phyloP scores from a whole-genome alignment of 371 early-diverging fungal genomes.

The Smittium culicis region DNA sequence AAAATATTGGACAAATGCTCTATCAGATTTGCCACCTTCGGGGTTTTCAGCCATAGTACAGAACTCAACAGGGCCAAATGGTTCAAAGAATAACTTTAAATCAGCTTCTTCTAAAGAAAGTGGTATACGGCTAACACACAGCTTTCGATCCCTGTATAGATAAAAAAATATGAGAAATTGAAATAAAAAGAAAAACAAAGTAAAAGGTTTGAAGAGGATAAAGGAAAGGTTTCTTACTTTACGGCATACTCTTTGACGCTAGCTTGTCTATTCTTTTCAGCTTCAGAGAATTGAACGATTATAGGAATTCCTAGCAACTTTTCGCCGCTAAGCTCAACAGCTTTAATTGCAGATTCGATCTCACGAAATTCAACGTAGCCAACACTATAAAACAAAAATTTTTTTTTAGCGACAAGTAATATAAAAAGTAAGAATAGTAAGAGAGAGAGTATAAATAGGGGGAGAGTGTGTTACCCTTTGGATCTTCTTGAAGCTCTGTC shows the following conservation, averaged over 20 bases:
- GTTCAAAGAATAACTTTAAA: slow-evolving; percentile 65
- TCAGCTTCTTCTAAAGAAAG: slow-evolving; percentile 50
- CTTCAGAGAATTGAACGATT: slow-evolving; percentile 77
- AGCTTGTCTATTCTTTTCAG: slow-evolving; percentile 79
- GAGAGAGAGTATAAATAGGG: background rate
- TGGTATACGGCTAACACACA: slow-evolving; percentile 15
- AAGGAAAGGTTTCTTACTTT: slow-evolving; percentile 14
- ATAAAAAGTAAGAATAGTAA: background rate
- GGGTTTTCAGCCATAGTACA: slow-evolving; percentile 64
- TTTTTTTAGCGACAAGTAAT: background rate
- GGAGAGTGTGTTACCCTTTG: slow-evolving; percentile 42
- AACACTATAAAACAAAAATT: slow-evolving; percentile 22
- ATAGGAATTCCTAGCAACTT: slow-evolving; percentile 89
- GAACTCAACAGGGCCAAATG: slow-evolving; percentile 75
- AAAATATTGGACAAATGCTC: slow-evolving; percentile 70
- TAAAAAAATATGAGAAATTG: background rate
- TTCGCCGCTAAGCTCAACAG: slow-evolving; percentile 70
- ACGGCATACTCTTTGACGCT: slow-evolving; percentile 34
- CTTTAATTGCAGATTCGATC: slow-evolving; percentile 63
- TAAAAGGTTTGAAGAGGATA: too few relatives aligned
- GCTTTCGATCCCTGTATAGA: background rate
- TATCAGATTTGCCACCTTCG: slow-evolving; percentile 72
- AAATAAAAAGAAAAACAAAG: too few relatives aligned
- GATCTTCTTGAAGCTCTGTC: slow-evolving; percentile 79
- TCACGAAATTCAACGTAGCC: slow-evolving; percentile 91